A percentile compares a stretch with the other conserved stretches of the same genome.
Evolutionary conservation across 148 eudicot genomes (phyloP).

Genomic region (Rhododendron simsii): DNA sequence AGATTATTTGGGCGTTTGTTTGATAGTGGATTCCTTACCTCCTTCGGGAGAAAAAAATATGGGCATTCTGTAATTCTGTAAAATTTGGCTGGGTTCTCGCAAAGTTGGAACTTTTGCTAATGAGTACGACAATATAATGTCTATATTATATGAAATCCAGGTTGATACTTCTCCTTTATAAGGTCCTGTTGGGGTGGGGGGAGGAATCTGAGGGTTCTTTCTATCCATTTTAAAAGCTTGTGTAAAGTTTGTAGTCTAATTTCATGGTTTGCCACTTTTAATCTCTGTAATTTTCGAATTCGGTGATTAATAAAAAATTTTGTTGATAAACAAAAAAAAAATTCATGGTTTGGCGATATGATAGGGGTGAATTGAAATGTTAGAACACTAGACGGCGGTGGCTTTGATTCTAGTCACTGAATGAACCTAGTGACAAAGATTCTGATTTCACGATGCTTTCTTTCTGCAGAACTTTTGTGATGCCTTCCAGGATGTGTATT

Average conservation of each 20-base stretch:
- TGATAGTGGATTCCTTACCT: neutral
- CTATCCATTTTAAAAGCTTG: neutral
- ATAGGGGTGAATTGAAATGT: neutral
- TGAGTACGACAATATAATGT: neutral
- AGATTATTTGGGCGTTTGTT: neutral
- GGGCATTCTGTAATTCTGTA: neutral
- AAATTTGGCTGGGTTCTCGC: neutral
- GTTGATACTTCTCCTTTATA: neutral
- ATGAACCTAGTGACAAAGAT: too few relatives aligned
- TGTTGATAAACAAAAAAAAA: too few relatives aligned
- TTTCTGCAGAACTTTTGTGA: conserved; percentile 79
- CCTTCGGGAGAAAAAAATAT: neutral
- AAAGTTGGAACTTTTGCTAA: neutral
- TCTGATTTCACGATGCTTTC: conserved; percentile 1
- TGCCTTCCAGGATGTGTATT: conserved; percentile 96
- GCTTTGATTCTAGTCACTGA: neutral
- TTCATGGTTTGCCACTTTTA: neutral
- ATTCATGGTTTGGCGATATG: neutral
- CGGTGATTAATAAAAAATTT: too few relatives aligned
- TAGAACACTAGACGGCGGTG: neutral
- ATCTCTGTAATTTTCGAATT: too few relatives aligned
- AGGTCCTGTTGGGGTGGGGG: neutral
- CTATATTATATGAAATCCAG: neutral
- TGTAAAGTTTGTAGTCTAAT: neutral
- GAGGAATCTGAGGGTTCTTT: neutral